Evolutionary conservation across 169 alveolate species (phyloP).

Genomic region (Babesia ovata): DNA sequence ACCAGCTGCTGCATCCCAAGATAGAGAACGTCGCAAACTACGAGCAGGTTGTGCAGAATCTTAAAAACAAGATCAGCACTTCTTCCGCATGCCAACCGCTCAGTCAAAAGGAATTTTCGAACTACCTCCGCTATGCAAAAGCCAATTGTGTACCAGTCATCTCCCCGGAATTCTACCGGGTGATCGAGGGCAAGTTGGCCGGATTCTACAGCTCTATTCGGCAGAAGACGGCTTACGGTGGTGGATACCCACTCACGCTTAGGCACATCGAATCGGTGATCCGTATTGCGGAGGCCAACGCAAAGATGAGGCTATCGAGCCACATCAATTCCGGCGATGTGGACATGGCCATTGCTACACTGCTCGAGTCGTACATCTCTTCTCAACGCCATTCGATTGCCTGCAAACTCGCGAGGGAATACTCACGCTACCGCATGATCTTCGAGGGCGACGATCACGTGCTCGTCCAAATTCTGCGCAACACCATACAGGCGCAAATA

Average conservation of each 20-base stretch:
- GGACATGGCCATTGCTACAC: slow-evolving; percentile 95
- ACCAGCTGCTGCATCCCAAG: slow-evolving; percentile 93
- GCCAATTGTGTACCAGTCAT: slow-evolving; percentile 83
- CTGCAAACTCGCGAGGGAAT: slow-evolving; percentile 82
- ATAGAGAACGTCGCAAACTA: slow-evolving; percentile 78
- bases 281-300: slow-evolving; percentile 95
- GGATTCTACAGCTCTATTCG: slow-evolving; percentile 93
- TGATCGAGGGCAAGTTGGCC: slow-evolving; percentile 75
- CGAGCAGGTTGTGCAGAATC: slow-evolving; percentile 73
- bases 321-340: slow-evolving; percentile 92
- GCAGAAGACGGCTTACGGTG: slow-evolving; percentile 92
- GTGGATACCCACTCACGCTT: slow-evolving; percentile 95
- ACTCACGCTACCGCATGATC: slow-evolving; percentile 82
- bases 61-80: slow-evolving; percentile 72
- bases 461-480: slow-evolving; percentile 75
- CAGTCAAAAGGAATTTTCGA: slow-evolving; percentile 91
- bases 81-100: slow-evolving; percentile 84
- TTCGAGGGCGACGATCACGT: slow-evolving; percentile 85
- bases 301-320: slow-evolving; percentile 95
- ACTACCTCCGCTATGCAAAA: slow-evolving; percentile 96
- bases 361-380: slow-evolving; percentile 93
- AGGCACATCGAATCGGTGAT: slow-evolving; percentile 95
- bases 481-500: slow-evolving; percentile 72
- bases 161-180: slow-evolving; percentile 76
- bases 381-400: slow-evolving; percentile 94